A percentile compares a stretch with the other conserved stretches of the same genome.
phyloP scores from a whole-genome alignment of 345 rosid species.

The Hirschfeldia incana region DNA sequence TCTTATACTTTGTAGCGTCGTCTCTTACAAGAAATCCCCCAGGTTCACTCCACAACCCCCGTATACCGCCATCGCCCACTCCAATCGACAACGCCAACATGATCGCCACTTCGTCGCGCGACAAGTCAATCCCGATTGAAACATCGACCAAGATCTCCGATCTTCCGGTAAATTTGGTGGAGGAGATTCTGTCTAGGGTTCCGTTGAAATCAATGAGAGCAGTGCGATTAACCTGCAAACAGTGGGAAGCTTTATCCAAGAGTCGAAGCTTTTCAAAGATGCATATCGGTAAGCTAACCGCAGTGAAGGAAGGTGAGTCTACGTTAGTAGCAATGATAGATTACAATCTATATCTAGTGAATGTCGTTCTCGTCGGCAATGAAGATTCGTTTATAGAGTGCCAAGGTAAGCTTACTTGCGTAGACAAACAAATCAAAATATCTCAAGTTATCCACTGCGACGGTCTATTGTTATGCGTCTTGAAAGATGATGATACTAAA shows the following conservation, averaged over 20 bases:
- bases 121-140: not conserved
- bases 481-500: not conserved
- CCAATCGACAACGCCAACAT: too few relatives aligned
- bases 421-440: not conserved
- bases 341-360: not conserved
- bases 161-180: not conserved
- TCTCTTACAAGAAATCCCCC: too few relatives aligned
- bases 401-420: not conserved
- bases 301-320: not conserved
- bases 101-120: too few relatives aligned
- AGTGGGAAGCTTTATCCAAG: not conserved
- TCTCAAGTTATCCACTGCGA: not conserved
- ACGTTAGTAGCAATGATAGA: not conserved
- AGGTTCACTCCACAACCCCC: too few relatives aligned
- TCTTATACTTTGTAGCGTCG: too few relatives aligned
- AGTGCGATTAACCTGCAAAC: constrained; percentile 5
- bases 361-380: not conserved
- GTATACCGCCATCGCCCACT: too few relatives aligned
- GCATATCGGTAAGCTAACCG: not conserved
- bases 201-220: not conserved
- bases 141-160: too few relatives aligned
- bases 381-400: not conserved
- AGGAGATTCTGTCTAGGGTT: not conserved
- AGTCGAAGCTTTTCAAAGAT: not conserved
- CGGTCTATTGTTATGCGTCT: not conserved